phyloP scores from a whole-genome alignment of 495 filamentous ascomycete genomes.

The Aspergillus asperescens region DNA sequence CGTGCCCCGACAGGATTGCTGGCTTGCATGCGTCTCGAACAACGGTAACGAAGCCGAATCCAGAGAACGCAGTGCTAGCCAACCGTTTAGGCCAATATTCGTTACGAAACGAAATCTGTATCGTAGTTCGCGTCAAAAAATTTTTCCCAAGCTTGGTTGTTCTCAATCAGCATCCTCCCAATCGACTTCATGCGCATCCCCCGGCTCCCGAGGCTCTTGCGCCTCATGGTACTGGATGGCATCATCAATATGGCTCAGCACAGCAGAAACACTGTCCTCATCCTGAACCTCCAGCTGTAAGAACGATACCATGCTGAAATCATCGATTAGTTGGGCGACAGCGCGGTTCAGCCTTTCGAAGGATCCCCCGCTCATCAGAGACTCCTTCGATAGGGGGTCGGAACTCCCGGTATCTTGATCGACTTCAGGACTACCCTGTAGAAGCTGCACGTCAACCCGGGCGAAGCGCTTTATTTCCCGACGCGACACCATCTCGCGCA shows the following conservation, averaged over 20 bases:
- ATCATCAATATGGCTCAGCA: constrained; percentile 97
- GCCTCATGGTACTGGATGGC: constrained; percentile 94
- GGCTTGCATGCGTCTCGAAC: neutral
- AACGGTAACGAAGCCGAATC: neutral
- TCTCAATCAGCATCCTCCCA: constrained; percentile 46
- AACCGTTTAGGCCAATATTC: neutral
- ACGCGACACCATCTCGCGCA: constrained; percentile 74
- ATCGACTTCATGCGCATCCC: constrained; percentile 69
- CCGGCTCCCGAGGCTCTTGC: constrained; percentile 84
- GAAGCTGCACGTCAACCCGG: constrained; percentile 69
- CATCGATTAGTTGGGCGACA: constrained; percentile 85
- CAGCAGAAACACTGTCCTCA: constrained; percentile 84
- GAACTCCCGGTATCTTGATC: constrained; percentile 25
- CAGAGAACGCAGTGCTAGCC: neutral
- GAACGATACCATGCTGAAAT: constrained; percentile 96
- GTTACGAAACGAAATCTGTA: neutral
- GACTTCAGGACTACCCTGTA: constrained; percentile 61
- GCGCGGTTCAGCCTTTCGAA: constrained; percentile 77
- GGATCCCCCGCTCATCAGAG: constrained; percentile 70
- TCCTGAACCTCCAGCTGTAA: constrained; percentile 83
- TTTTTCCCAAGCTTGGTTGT: neutral
- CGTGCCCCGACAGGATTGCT: neutral
- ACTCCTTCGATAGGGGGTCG: constrained; percentile 56
- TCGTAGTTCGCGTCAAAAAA: neutral
- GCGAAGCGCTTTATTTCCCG: constrained; percentile 82